These are phyloP conservation scores for Lachnum nothofagi DNA, from an alignment of 2,329 filamentous ascomycete species.

Conservation along the genomic window DNA sequence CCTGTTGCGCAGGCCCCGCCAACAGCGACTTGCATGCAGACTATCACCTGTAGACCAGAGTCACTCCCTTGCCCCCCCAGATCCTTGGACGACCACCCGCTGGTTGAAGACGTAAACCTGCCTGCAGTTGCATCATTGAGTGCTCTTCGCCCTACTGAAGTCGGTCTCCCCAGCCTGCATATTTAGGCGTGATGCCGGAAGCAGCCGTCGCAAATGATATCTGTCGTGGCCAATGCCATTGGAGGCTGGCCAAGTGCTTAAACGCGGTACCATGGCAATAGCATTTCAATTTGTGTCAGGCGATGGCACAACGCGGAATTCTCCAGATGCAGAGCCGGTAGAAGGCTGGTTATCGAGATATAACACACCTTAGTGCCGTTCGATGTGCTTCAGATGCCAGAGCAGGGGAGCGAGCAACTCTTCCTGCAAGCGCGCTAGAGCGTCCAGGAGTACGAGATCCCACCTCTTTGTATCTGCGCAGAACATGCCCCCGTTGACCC, in stretches of 20 bases:
- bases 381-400: conserved; percentile 16
- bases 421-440: not conserved
- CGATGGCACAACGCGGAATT: conserved; percentile 2
- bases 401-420: not conserved
- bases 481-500: conserved; percentile 1
- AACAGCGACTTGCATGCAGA: no score
- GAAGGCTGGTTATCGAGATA: conserved; percentile 1
- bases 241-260: conserved; percentile 9
- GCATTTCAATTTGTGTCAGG: conserved; percentile 11
- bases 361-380: conserved; percentile 6
- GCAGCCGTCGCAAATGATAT: conserved; percentile 4
- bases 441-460: not conserved
- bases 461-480: not conserved
- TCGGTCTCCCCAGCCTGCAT: conserved; percentile 16
- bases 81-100: no score
- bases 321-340: conserved; percentile 9
- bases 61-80: no score
- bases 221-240: not conserved
- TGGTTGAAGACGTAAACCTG: not conserved
- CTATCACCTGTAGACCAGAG: no score
- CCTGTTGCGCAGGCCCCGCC: no score
- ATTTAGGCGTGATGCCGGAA: conserved; percentile 19
- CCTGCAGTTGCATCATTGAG: not conserved
- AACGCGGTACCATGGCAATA: conserved; percentile 12
- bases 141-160: conserved; percentile 1